Conservation (phyloP, 176 grass and related monocot species). For the Otatea glauca region DNA sequence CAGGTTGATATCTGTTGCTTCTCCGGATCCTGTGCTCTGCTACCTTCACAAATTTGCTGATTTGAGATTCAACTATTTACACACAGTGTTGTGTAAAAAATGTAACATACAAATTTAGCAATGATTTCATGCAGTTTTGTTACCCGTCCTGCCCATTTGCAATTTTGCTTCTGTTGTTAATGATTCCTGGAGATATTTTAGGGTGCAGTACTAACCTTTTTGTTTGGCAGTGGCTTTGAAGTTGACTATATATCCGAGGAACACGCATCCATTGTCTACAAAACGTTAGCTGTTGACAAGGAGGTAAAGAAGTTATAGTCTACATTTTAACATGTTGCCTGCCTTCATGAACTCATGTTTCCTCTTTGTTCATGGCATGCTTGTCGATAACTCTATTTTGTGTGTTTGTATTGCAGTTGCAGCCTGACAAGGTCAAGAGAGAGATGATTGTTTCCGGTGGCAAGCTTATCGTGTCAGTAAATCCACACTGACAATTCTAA, state of each 20-base stretch:
- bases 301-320: constrained; percentile 52
- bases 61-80: no score
- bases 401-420: constrained; percentile 63
- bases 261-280: constrained; percentile 55
- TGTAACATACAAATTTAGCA: background rate
- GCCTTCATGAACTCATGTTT: background rate
- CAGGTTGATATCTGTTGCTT: constrained; percentile 6
- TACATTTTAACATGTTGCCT: background rate
- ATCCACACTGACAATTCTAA: background rate
- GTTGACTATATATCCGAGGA: constrained; percentile 70
- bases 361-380: background rate
- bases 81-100: no score
- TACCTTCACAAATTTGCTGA: no score
- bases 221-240: constrained; percentile 66
- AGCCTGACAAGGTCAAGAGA: constrained; percentile 84
- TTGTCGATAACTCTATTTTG: background rate
- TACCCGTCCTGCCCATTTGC: background rate
- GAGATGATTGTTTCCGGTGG: constrained; percentile 68
- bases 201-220: background rate
- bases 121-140: background rate
- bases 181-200: background rate
- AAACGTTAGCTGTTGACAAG: constrained; percentile 63
- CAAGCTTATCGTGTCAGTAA: constrained; percentile 78
- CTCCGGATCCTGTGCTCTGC: no score
- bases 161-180: background rate